Base-by-base conservation (phyloP, 1,284 basidiomycete genomes). In the Tilletia walkeri region DNA sequence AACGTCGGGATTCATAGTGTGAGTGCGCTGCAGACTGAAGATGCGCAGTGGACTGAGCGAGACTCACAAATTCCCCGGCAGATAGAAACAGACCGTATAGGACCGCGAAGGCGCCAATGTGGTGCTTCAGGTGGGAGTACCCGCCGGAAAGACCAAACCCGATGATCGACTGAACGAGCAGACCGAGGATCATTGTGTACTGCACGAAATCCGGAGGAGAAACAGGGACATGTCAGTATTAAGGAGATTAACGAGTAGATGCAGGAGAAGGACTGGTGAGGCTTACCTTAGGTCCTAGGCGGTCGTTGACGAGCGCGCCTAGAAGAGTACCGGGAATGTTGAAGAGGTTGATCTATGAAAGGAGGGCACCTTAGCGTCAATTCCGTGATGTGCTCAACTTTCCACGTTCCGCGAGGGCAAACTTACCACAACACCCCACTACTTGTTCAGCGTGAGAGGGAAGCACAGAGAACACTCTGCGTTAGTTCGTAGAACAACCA, bases 11-110 rank as follows among this genome's bases (percentile, higher is more conserved):
- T 45, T 1, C 1, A 7, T 45, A 14, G 9, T 45, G 41, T 45
- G 41, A 45, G 41, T 45, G 6, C 14, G 41, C 41, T 45, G 41
- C 14, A 30, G 24, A 2, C 24, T 30, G 24, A 30, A 30, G 24
- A 30, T 30, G 24, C 24, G 24, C 24, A 30, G 24, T 30, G 24
- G 24, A 30, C 24, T 30, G 24, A 2, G 24, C 24, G 2, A 2
- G 24, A 53, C 50, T 53, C 50, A 53, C 59, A 66, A 92, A 84
- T 84, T 93, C 92, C 65, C 93, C 93, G 73, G 92, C 91, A 75
- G 88, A 89, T 70, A 95, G 83, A 88, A 96, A 98, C 68, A 96
- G 89, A 9, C 94, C 94, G 78, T 95, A 96, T 9, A 96, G 86
- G 56, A 94, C 88, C 85, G 82, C 76, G 20, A 84, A 77, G 0